These are phyloP conservation scores for Eimeria praecox DNA, from an alignment of 169 alveolate species.

Conservation along the genomic window DNA sequence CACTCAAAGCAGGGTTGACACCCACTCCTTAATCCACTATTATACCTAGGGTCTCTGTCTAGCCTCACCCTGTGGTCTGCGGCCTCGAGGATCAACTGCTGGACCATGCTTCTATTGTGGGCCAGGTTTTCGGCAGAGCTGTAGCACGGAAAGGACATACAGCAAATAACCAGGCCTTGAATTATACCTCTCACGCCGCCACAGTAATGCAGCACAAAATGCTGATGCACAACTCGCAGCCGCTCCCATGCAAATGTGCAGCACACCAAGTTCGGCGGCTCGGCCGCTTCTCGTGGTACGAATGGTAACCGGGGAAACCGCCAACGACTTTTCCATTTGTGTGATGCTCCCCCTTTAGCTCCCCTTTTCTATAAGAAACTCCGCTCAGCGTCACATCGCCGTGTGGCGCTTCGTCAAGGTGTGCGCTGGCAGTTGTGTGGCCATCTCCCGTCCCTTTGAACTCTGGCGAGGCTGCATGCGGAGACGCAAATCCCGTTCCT, in stretches of 20 bases:
- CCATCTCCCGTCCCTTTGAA: neutral
- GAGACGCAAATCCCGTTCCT: neutral
- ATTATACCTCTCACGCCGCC: neutral
- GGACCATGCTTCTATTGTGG: neutral
- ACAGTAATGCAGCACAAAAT: neutral
- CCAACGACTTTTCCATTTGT: neutral
- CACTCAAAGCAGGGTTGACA: neutral
- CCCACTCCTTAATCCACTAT: neutral
- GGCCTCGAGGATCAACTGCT: conserved; percentile 49
- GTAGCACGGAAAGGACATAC: neutral
- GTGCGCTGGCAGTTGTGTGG: neutral
- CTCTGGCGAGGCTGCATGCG: neutral
- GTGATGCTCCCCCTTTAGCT: neutral
- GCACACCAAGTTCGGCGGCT: conserved; percentile 1
- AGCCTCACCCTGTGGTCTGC: conserved; percentile 34
- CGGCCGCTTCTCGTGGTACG: neutral
- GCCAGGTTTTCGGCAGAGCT: conserved; percentile 41
- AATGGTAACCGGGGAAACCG: neutral
- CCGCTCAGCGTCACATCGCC: neutral
- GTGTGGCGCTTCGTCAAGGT: neutral
- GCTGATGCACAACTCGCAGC: neutral
- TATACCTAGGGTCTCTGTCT: neutral
- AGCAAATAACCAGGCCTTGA: neutral
- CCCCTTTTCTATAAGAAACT: neutral
- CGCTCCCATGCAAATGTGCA: neutral